phyloP scores from a whole-genome alignment of 148 eudicot species.

The Chenopodium berlandieri region DNA sequence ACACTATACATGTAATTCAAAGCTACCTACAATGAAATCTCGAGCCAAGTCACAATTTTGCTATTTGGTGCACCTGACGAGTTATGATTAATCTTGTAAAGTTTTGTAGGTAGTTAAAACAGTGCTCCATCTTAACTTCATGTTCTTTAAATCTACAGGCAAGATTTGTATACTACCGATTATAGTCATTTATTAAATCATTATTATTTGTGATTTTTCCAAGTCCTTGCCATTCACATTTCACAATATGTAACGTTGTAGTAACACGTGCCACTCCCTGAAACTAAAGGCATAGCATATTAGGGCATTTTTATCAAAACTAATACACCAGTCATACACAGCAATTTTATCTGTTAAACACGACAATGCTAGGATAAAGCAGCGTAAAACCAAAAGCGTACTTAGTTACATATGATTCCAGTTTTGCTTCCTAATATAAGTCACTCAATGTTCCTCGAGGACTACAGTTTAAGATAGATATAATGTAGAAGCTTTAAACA shows the following conservation, averaged over 20 bases:
- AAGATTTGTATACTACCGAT: background rate
- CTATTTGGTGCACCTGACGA: background rate
- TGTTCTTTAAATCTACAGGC: background rate
- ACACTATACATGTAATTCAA: background rate
- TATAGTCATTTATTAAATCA: background rate
- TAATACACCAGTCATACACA: background rate
- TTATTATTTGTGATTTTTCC: background rate
- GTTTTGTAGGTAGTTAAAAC: background rate
- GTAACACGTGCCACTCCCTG: background rate
- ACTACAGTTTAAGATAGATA: background rate
- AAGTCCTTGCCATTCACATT: background rate
- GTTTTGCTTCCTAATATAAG: background rate
- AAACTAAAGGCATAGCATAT: background rate
- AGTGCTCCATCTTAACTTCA: background rate
- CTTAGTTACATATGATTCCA: background rate
- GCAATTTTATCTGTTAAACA: background rate
- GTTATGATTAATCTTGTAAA: background rate
- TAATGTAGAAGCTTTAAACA: conserved; percentile 3
- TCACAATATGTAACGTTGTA: no score
- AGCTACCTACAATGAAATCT: background rate
- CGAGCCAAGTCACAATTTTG: background rate
- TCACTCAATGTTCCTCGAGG: background rate
- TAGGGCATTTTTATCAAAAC: background rate
- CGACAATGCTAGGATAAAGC: background rate
- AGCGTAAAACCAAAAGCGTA: background rate